Evolutionary conservation across 2,329 filamentous ascomycete species (phyloP).

Genomic region (Colletotrichum zoysiae): DNA sequence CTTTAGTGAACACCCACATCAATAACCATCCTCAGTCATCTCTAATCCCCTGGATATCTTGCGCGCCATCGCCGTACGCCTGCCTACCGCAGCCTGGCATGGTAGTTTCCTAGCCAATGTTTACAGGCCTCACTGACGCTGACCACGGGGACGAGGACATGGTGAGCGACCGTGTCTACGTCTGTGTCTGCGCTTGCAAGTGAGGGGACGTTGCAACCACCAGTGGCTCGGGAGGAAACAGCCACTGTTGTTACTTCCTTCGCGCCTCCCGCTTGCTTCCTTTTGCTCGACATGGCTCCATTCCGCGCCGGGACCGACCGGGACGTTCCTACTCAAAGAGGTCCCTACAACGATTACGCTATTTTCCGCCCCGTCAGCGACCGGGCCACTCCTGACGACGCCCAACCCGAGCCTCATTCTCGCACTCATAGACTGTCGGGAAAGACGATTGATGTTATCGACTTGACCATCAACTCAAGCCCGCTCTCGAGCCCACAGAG

Average conservation of each 20-base stretch:
- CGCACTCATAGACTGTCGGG: constrained; percentile 2
- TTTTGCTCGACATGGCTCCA: constrained; percentile 33
- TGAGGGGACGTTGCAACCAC: constrained; percentile 26
- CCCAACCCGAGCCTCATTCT: constrained; percentile 9
- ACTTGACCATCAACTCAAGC: constrained; percentile 35
- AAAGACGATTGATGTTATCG: constrained; percentile 22
- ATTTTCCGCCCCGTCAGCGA: constrained; percentile 19
- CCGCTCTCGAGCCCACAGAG: constrained; percentile 7
- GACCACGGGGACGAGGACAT: constrained; percentile 38
- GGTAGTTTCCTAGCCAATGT: constrained; percentile 39
- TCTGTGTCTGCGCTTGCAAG: constrained; percentile 40
- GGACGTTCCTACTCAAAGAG: constrained; percentile 30
- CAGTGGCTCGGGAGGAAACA: constrained; percentile 15
- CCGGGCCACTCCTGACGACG: constrained; percentile 14
- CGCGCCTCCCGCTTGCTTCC: constrained; percentile 10
- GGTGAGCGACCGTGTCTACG: constrained; percentile 39
- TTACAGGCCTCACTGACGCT: constrained; percentile 36
- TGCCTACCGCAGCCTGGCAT: constrained; percentile 33
- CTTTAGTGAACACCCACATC: constrained; percentile 1
- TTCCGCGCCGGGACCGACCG: constrained; percentile 35
- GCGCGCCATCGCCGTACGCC: constrained; percentile 6
- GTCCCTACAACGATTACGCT: constrained; percentile 29
- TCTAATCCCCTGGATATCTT: background rate
- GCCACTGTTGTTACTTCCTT: background rate
- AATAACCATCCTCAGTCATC: constrained; percentile 19